These are phyloP conservation scores for Oryza nivara DNA, from an alignment of 176 grass and related monocot species.

Conservation along the genomic window DNA sequence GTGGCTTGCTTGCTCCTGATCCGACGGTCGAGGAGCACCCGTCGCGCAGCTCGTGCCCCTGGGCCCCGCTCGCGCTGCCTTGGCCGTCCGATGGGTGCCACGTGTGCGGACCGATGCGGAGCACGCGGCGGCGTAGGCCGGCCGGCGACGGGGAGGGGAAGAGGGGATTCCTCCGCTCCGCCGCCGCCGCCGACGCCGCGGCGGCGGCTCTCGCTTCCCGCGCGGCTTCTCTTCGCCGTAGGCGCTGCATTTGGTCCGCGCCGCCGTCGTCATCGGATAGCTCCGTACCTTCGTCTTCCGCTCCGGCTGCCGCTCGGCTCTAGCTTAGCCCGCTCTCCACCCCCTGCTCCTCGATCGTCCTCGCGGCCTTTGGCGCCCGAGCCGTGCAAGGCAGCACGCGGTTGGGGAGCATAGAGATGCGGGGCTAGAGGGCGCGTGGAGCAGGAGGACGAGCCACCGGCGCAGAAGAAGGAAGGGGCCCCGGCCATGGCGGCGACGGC, in stretches of 20 bases:
- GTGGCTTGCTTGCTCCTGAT: background rate
- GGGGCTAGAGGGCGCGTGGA: background rate
- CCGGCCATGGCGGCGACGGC: background rate
- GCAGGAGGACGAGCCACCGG: background rate
- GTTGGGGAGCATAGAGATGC: background rate
- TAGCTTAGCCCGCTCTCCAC: no score
- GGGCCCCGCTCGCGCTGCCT: background rate
- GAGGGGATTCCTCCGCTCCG: background rate
- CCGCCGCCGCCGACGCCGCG: background rate
- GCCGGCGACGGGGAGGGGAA: no score
- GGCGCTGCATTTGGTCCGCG: no score
- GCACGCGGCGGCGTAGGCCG: background rate
- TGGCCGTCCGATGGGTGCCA: background rate
- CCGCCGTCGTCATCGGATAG: background rate
- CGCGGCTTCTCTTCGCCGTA: background rate
- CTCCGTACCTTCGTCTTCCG: no score
- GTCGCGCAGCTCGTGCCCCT: background rate
- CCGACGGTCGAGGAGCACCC: background rate
- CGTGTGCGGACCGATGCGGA: background rate
- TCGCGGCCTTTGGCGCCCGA: background rate
- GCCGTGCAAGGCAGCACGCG: no score
- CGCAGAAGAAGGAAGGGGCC: background rate
- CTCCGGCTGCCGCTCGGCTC: background rate
- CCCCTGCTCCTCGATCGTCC: background rate
- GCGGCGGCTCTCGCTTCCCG: background rate